Evolutionary conservation across 495 filamentous ascomycete species (phyloP).

Genomic region (Penicillium flavigenum): DNA sequence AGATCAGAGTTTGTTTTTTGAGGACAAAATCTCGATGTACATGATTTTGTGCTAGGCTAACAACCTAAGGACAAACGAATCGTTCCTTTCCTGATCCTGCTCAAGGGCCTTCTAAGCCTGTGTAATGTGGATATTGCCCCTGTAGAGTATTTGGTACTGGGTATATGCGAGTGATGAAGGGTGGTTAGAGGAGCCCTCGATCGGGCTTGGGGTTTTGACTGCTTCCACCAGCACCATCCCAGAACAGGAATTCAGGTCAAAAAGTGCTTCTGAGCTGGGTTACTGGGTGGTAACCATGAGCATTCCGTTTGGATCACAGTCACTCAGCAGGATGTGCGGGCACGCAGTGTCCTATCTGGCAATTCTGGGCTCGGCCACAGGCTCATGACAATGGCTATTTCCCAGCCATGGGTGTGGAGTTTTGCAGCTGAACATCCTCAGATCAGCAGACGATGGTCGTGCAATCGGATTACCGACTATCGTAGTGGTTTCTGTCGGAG

Average conservation of each 20-base stretch:
- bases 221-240: not conserved
- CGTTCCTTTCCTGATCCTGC: not conserved
- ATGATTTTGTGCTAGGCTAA: not conserved
- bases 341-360: not conserved
- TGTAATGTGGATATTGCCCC: not conserved
- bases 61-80: not conserved
- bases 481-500: not conserved
- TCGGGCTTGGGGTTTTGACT: not conserved
- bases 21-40: constrained; percentile 3
- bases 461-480: not conserved
- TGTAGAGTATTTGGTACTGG: not conserved
- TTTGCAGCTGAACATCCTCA: not conserved
- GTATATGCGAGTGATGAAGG: not conserved
- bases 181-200: not conserved
- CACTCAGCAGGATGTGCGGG: not conserved
- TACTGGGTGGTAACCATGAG: not conserved
- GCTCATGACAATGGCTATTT: not conserved
- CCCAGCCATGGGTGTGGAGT: not conserved
- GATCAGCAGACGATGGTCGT: not conserved
- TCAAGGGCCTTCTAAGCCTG: not conserved
- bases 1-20: not conserved
- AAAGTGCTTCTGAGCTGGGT: not conserved
- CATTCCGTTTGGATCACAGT: not conserved
- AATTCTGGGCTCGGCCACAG: constrained; percentile 1
- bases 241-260: not conserved